Percentiles rank a stretch among this genome's conserved stretches.
phyloP scores from a whole-genome alignment of 1,139 yeast genomes.

The Scheffersomyces segobiensis region DNA sequence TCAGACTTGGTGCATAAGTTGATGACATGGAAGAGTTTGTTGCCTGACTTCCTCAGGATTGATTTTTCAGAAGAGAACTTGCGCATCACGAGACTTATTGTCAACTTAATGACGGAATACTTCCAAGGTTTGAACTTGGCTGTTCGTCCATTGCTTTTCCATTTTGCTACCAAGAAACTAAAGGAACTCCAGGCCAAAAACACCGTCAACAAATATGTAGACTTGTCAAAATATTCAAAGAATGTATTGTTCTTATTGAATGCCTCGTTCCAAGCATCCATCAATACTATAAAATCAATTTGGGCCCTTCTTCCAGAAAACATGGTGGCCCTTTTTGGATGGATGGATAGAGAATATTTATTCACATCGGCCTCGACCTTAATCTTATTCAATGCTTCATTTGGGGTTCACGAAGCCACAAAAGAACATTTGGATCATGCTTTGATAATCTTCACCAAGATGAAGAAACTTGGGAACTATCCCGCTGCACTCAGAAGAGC shows the following conservation, averaged over 20 bases:
- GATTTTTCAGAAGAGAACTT: constrained; percentile 60
- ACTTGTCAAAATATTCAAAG: constrained; percentile 66
- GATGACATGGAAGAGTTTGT: constrained; percentile 66
- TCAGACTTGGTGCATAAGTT: constrained; percentile 70
- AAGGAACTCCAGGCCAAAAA: constrained; percentile 48
- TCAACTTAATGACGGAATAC: constrained; percentile 81
- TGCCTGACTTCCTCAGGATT: constrained; percentile 65
- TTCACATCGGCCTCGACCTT: constrained; percentile 81
- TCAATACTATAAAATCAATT: constrained; percentile 70
- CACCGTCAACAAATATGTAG: constrained; percentile 56
- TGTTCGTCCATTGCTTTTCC: constrained; percentile 76
- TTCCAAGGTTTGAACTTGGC: constrained; percentile 84
- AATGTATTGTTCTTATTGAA: constrained; percentile 68
- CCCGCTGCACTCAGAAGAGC: constrained; percentile 77
- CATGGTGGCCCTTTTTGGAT: constrained; percentile 82
- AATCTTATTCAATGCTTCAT: constrained; percentile 74
- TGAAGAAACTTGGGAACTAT: constrained; percentile 75
- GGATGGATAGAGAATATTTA: constrained; percentile 85
- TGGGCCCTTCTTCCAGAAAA: constrained; percentile 75
- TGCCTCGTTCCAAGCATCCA: constrained; percentile 82
- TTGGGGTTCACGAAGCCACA: constrained; percentile 81
- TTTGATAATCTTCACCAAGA: constrained; percentile 63
- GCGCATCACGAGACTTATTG: constrained; percentile 64
- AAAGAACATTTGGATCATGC: constrained; percentile 75
- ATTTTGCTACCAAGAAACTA: constrained; percentile 70